These are phyloP conservation scores for Arachnomyces sp. DNA, from an alignment of 2,329 filamentous ascomycete species.

Conservation along the genomic window DNA sequence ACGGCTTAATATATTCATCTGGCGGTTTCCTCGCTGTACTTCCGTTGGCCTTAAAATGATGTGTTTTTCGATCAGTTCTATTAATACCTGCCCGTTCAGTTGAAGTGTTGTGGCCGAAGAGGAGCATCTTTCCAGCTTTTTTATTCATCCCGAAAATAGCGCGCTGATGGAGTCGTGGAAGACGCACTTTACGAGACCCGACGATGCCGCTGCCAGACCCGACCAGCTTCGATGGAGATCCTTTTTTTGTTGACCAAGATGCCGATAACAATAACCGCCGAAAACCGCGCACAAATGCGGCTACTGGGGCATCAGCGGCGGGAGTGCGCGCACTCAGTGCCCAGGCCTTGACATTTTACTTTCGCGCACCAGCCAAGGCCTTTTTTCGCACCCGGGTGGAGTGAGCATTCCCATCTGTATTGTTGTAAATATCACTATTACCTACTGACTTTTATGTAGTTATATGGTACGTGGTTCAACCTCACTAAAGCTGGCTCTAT, in stretches of 20 bases:
- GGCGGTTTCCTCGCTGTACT: too few species aligned
- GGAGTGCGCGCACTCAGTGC: constrained; percentile 75
- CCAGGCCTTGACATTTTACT: constrained; percentile 82
- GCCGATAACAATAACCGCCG: constrained; percentile 20
- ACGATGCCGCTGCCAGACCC: constrained; percentile 3
- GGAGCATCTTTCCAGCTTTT: constrained; percentile 1
- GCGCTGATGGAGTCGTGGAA: constrained; percentile 11
- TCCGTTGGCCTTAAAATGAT: too few species aligned
- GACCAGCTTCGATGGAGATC: constrained; percentile 13
- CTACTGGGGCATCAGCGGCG: constrained; percentile 73
- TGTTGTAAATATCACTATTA: constrained; percentile 1
- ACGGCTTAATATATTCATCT: too few species aligned
- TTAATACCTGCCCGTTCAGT: too few species aligned
- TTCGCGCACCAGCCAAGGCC: constrained; percentile 80
- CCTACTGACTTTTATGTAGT: constrained; percentile 25
- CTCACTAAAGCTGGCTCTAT: neutral
- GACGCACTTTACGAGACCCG: neutral
- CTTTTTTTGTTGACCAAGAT: constrained; percentile 9
- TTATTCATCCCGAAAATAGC: neutral
- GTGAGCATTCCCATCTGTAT: constrained; percentile 44
- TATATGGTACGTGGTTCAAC: constrained; percentile 39
- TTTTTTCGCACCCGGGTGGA: constrained; percentile 89
- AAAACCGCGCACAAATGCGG: constrained; percentile 50
- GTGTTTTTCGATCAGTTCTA: too few species aligned
- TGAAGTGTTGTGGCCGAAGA: too few species aligned